These are phyloP conservation scores for Eutrema yunnanense DNA, from an alignment of 345 rosid species.

Conservation along the genomic window DNA sequence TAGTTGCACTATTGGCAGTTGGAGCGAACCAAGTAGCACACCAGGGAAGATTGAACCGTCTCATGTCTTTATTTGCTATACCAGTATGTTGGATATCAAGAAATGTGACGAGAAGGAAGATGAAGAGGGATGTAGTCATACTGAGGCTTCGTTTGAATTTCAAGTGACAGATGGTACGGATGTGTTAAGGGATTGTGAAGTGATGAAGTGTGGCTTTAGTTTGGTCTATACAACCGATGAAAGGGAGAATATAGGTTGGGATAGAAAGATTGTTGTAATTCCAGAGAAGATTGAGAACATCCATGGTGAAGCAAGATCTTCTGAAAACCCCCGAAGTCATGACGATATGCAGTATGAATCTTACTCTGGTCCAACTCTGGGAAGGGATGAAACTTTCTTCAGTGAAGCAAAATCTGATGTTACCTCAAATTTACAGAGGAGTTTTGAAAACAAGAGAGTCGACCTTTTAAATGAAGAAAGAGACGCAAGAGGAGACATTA, in stretches of 20 bases:
- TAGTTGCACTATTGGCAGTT: background rate
- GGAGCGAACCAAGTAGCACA: background rate
- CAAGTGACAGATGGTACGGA: slow-evolving; percentile 9
- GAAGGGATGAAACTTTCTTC: background rate
- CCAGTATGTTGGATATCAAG: background rate
- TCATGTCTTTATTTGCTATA: slow-evolving; percentile 13
- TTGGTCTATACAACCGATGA: background rate
- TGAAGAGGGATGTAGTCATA: background rate
- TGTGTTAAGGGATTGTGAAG: background rate
- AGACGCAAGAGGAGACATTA: background rate
- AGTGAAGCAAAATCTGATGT: background rate
- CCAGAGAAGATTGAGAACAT: background rate
- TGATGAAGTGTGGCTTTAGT: slow-evolving; percentile 6
- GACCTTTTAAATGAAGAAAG: background rate
- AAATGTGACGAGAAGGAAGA: background rate
- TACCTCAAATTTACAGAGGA: background rate
- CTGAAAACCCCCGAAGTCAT: background rate
- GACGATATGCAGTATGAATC: background rate
- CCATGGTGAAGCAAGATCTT: background rate
- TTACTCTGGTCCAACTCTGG: background rate
- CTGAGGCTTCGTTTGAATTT: background rate
- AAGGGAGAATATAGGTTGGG: background rate
- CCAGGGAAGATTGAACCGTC: background rate
- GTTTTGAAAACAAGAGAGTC: background rate
- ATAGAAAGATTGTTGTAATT: background rate